Evolutionary conservation across 2,329 filamentous ascomycete genomes (phyloP).

Genomic region (Neurospora sp.): DNA sequence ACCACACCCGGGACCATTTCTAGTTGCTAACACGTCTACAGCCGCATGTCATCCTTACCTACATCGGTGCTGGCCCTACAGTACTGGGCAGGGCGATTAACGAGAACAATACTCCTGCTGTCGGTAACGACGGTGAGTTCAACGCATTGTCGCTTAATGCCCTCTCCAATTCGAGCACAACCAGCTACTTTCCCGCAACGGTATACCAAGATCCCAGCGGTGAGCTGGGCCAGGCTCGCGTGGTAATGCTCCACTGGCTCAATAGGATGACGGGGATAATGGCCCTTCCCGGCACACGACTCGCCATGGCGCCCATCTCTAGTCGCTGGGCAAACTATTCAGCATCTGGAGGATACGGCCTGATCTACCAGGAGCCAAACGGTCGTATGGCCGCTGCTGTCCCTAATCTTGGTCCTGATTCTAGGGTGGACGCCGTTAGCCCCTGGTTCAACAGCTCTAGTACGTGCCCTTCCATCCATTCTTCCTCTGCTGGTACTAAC

Average conservation of each 20-base stretch:
- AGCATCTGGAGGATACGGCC: not conserved
- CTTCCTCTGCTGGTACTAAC: not conserved
- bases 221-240: not conserved
- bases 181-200: not conserved
- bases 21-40: not conserved
- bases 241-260: not conserved
- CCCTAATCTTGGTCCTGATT: not conserved
- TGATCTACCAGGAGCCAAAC: not conserved
- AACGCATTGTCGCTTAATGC: not conserved
- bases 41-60: not conserved
- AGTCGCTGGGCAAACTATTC: not conserved
- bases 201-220: not conserved
- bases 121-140: not conserved
- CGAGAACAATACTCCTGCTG: not conserved
- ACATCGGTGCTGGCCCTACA: not conserved
- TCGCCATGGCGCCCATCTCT: not conserved
- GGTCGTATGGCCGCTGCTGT: not conserved
- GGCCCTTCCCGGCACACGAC: not conserved
- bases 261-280: not conserved
- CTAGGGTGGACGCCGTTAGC: not conserved
- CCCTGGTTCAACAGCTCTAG: not conserved
- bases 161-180: not conserved
- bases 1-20: not conserved
- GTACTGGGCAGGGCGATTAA: not conserved
- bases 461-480: not conserved